Evolutionary conservation across 768 basidiomycete species (phyloP).

Genomic region (Boletellus ananas): DNA sequence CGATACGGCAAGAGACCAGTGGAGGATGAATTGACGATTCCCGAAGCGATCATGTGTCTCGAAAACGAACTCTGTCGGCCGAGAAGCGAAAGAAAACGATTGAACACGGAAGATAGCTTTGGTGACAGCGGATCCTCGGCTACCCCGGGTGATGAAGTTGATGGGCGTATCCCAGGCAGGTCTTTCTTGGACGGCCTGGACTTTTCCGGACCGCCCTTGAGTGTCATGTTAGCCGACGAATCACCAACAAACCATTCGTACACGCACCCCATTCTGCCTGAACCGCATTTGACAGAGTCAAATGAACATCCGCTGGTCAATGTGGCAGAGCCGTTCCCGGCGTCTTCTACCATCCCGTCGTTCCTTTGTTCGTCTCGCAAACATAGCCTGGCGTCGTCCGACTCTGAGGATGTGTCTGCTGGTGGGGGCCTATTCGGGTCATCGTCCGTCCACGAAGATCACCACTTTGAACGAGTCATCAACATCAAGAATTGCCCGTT

Average conservation of each 20-base stretch:
- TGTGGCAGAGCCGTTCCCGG: conserved; percentile 28
- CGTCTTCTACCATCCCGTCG: conserved; percentile 7
- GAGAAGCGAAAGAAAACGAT: conserved; percentile 61
- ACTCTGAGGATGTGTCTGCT: conserved; percentile 39
- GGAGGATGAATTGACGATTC: conserved; percentile 69
- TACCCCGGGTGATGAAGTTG: conserved; percentile 45
- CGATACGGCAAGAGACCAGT: conserved; percentile 60
- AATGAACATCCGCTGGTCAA: conserved; percentile 42
- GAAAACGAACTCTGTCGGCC: conserved; percentile 81
- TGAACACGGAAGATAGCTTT: conserved; percentile 47
- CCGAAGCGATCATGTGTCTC: conserved; percentile 79
- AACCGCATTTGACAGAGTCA: conserved; percentile 41
- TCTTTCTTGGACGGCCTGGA: conserved; percentile 52
- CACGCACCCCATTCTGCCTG: conserved; percentile 10
- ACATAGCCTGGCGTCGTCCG: conserved; percentile 43
- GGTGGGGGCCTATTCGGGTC: not conserved
- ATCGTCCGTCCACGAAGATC: conserved; percentile 24
- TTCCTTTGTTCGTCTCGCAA: conserved; percentile 22
- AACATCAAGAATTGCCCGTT: conserved; percentile 93
- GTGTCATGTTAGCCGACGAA: conserved; percentile 28
- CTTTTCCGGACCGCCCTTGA: conserved; percentile 55
- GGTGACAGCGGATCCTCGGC: conserved; percentile 47
- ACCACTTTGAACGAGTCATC: conserved; percentile 77
- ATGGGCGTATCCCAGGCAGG: conserved; percentile 30
- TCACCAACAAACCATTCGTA: conserved; percentile 23